These are phyloP conservation scores for Vigna unguiculata DNA, from an alignment of 306 rosid species.

Conservation along the genomic window DNA sequence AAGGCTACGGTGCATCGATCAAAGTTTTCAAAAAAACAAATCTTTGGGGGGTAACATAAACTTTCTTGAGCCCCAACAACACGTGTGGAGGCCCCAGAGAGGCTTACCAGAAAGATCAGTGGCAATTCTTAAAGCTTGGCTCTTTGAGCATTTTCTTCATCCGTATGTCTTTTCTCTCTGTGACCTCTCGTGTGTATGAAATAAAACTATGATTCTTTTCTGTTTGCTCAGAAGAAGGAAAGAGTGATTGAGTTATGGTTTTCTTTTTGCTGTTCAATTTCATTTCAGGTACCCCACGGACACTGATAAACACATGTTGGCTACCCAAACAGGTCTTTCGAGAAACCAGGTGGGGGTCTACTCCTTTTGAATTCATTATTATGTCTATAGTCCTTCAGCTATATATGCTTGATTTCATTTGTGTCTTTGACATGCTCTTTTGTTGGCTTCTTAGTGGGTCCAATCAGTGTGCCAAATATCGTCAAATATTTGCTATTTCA, in stretches of 20 bases:
- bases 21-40: constrained; percentile 67
- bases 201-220: not conserved
- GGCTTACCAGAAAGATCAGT: constrained; percentile 95
- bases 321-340: constrained; percentile 92
- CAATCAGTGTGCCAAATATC: not conserved
- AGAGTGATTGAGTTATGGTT: constrained; percentile 25
- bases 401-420: constrained; percentile 38
- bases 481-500: not conserved
- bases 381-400: constrained; percentile 5
- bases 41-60: constrained; percentile 55
- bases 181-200: not conserved
- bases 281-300: constrained; percentile 92
- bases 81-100: constrained; percentile 89
- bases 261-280: constrained; percentile 29
- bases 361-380: constrained; percentile 44
- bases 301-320: constrained; percentile 96
- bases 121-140: constrained; percentile 91
- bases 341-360: constrained; percentile 88
- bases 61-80: constrained; percentile 72
- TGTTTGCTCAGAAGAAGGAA: not conserved
- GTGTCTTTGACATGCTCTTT: constrained; percentile 36
- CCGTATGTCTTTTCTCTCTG: constrained; percentile 68
- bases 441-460: constrained; percentile 23
- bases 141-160: constrained; percentile 97
- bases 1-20: constrained; percentile 62